These are phyloP conservation scores for Didymella segeticola DNA, from an alignment of 2,329 filamentous ascomycete genomes.

Conservation along the genomic window DNA sequence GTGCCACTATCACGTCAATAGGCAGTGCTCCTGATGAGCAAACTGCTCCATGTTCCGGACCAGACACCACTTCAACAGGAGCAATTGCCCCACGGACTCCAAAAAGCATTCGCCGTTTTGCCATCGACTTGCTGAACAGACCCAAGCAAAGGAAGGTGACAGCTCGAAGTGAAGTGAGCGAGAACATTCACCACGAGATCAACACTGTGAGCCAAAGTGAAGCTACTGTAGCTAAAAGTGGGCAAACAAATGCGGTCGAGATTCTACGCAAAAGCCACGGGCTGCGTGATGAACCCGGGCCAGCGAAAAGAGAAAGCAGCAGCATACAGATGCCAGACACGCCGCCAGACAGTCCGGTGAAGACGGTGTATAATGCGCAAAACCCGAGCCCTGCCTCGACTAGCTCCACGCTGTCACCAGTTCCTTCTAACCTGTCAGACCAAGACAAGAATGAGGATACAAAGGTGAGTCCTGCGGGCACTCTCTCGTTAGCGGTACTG, in stretches of 20 bases:
- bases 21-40: neutral
- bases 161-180: conserved; percentile 10
- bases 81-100: neutral
- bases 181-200: neutral
- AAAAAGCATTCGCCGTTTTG: neutral
- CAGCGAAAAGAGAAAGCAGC: neutral
- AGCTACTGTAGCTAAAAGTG: conserved; percentile 16
- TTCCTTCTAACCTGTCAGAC: conserved; percentile 1
- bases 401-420: conserved; percentile 3
- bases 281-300: neutral
- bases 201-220: conserved; percentile 18
- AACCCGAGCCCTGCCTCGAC: neutral
- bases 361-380: neutral
- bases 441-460: neutral
- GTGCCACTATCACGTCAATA: too few species aligned
- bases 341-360: conserved; percentile 5
- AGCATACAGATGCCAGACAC: conserved; percentile 8
- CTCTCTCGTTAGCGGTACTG: neutral
- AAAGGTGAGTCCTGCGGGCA: neutral
- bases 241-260: conserved; percentile 4
- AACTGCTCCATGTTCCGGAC: neutral
- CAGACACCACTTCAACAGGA: neutral
- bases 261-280: conserved; percentile 18
- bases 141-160: neutral
- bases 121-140: neutral